Evolutionary conservation across 2,329 filamentous ascomycete species (phyloP).

Genomic region (Calonectria leucothoes): DNA sequence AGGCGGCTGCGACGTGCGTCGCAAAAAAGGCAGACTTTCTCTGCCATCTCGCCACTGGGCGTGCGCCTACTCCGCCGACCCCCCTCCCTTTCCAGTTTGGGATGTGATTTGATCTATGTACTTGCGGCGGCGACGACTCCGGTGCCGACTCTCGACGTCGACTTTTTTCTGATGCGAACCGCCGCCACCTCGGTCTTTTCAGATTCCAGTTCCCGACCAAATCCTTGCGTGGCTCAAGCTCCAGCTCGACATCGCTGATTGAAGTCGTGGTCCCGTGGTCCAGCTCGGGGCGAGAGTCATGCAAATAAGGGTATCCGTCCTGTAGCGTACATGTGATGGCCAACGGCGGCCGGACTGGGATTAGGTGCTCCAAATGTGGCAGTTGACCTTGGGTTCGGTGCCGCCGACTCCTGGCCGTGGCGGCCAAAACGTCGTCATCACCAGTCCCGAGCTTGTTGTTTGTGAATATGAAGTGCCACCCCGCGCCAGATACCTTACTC

Average conservation of each 20-base stretch:
- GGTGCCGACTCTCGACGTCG: conserved; percentile 28
- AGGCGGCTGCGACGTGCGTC: neutral
- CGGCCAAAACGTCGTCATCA: conserved; percentile 15
- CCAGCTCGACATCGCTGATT: conserved; percentile 26
- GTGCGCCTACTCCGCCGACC: conserved; percentile 5
- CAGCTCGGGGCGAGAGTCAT: conserved; percentile 42
- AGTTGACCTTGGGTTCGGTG: conserved; percentile 45
- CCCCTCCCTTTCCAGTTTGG: conserved; percentile 14
- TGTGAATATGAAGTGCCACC: conserved; percentile 6
- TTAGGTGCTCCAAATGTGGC: conserved; percentile 41
- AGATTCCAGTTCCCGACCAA: conserved; percentile 33
- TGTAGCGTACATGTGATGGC: conserved; percentile 42
- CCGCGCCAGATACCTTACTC: conserved; percentile 13
- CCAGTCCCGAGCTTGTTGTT: neutral
- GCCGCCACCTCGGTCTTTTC: conserved; percentile 34
- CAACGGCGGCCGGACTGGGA: conserved; percentile 41
- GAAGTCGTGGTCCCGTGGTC: conserved; percentile 37
- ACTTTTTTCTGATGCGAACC: conserved; percentile 28
- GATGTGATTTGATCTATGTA: conserved; percentile 27
- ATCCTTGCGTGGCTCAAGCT: conserved; percentile 31
- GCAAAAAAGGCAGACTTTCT: neutral
- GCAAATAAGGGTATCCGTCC: conserved; percentile 28
- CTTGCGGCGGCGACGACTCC: conserved; percentile 28
- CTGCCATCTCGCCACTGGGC: conserved; percentile 21
- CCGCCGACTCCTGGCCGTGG: conserved; percentile 37